Percentiles rank a stretch among this genome's conserved stretches.
Evolutionary conservation across 208 protist genomes (phyloP).

Genomic region (Crithidia sp.): DNA sequence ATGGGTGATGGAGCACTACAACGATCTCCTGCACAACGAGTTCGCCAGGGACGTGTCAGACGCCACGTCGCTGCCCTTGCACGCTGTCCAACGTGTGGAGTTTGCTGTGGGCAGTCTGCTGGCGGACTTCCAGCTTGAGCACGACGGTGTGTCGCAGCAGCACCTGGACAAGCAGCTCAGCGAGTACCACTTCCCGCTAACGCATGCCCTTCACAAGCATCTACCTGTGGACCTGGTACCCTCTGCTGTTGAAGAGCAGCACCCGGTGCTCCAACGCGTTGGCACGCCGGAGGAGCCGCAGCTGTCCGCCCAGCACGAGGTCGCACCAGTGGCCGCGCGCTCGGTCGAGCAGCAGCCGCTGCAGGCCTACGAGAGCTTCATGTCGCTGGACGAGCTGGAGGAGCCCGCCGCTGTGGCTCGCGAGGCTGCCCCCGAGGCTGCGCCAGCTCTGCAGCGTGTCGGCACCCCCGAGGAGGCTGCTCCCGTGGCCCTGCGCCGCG

Average conservation of each 20-base stretch:
- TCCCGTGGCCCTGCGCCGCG: neutral
- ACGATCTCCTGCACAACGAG: constrained; percentile 33
- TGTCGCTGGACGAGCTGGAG: constrained; percentile 12
- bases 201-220: constrained; percentile 26
- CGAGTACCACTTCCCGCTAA: constrained; percentile 18
- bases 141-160: constrained; percentile 19
- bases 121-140: constrained; percentile 31
- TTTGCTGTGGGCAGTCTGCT: constrained; percentile 33
- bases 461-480: constrained; percentile 1
- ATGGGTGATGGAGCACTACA: constrained; percentile 30
- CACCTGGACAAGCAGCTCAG: constrained; percentile 28
- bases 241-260: too few relatives aligned
- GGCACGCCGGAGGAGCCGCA: neutral
- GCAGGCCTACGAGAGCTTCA: constrained; percentile 26
- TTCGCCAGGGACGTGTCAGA: constrained; percentile 49
- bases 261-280: too few relatives aligned
- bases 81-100: constrained; percentile 15
- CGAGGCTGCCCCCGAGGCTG: neutral
- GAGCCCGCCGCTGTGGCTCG: neutral
- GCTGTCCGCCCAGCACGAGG: neutral
- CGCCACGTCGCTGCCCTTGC: constrained; percentile 16
- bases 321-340: neutral
- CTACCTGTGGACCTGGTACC: neutral
- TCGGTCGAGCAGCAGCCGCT: neutral
- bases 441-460: neutral